Evolutionary conservation across 169 alveolate genomes (phyloP), one percentile per base, ranked within the genome.

Genomic region (Eimeria acervulina): DNA sequence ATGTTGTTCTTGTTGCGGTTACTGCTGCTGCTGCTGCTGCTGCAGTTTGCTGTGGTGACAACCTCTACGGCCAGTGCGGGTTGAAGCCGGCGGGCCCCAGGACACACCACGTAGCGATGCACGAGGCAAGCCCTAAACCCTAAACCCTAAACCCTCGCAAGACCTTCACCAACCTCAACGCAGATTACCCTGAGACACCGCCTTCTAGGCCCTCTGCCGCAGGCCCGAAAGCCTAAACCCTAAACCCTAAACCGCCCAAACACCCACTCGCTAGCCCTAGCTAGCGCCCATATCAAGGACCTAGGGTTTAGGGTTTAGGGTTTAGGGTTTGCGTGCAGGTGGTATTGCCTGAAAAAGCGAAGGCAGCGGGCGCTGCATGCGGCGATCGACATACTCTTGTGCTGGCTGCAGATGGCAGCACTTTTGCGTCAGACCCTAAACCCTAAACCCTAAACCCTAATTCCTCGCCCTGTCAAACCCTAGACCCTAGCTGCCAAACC

Each of bases 61-160:
- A 90, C n/a, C 74, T 51, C 38, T 90, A 36, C 38, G 95, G 95
- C 38, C 74, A 90, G 89, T 90, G 95, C 76, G 95, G 95, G 52
- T 47, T 90, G 78, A 59, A 90, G 95, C 95, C 95, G 31, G 5
- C 55, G 78, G 95, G 76, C 42, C 55, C 38, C 21, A 52, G 63
- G 52, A 31, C 72, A 3, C 95, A 44, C 26, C 95, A 70, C 76
- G 95, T 90, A n/a, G 51, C 40, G 36, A 10, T 70, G 51, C 68
- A 31, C 61, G 51, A 66, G 59, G 95, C 76, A 33, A 66, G 70
- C 74, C 74, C 74, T 63, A 63, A 63, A 23, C 74, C 74, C 74
- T 63, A 63, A 63, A 63, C 74, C 31, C 74, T 63, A 63, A 23
- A 63, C 38, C 74, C 74, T 63, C 36, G 74, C 74, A 13, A 63